Percentiles rank a stretch among this genome's conserved stretches.
These are phyloP conservation scores for Trametes elegans DNA, from an alignment of 768 basidiomycete genomes.

Conservation along the genomic window DNA sequence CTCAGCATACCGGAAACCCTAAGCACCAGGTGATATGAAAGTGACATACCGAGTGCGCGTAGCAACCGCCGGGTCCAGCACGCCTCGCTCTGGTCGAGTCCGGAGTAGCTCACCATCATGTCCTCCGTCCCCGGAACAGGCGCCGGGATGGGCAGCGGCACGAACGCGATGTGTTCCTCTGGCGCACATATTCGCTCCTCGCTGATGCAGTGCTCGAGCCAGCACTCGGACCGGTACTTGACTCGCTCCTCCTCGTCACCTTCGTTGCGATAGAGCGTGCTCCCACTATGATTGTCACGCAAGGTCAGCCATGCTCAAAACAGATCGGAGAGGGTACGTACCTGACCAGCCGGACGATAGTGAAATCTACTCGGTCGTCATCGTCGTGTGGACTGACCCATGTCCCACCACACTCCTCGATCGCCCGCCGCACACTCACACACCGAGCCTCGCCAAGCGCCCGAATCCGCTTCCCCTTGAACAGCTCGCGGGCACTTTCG, in stretches of 20 bases:
- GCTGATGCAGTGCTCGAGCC: slow-evolving; percentile 85
- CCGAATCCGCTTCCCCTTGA: slow-evolving; percentile 54
- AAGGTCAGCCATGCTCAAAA: not conserved
- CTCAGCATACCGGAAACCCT: not conserved
- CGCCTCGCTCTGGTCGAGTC: slow-evolving; percentile 66
- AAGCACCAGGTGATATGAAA: not conserved
- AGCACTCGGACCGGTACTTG: slow-evolving; percentile 87
- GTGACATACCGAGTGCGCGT: slow-evolving; percentile 58
- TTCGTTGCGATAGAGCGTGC: slow-evolving; percentile 62
- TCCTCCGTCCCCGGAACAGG: slow-evolving; percentile 60
- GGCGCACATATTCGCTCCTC: slow-evolving; percentile 68
- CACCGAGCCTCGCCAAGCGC: slow-evolving; percentile 68
- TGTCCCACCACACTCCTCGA: slow-evolving; percentile 58
- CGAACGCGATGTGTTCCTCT: slow-evolving; percentile 69
- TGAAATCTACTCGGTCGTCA: slow-evolving; percentile 56
- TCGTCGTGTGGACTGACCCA: slow-evolving; percentile 37
- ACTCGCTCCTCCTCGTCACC: slow-evolving; percentile 40
- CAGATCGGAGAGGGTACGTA: slow-evolving; percentile 29
- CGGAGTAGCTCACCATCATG: slow-evolving; percentile 68
- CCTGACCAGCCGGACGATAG: slow-evolving; percentile 76
- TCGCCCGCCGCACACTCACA: slow-evolving; percentile 52
- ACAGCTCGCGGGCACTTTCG: slow-evolving; percentile 36
- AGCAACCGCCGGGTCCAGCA: slow-evolving; percentile 66
- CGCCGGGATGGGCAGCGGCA: slow-evolving; percentile 54
- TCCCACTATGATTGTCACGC: slow-evolving; percentile 47